Percentiles rank a stretch among this genome's conserved stretches.
phyloP scores from a whole-genome alignment of 108 stramenopile species.

The Pseudonitzschia multiseries region DNA sequence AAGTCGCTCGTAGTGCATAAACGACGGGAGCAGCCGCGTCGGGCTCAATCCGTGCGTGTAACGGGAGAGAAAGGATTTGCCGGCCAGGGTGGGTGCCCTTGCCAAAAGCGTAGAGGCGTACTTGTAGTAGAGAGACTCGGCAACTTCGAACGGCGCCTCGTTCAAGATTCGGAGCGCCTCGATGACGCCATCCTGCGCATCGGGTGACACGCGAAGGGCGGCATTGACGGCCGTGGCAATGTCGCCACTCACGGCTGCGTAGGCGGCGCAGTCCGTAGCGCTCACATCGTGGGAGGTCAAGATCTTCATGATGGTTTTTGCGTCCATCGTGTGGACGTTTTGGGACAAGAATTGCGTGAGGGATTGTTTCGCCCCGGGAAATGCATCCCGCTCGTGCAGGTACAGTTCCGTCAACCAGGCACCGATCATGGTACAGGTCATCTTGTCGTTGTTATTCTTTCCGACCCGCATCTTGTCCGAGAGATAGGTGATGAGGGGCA shows the following conservation, averaged over 20 bases:
- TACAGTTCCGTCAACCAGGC: slow-evolving; percentile 84
- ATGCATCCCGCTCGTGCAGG: slow-evolving; percentile 57
- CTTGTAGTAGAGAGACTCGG: slow-evolving; percentile 83
- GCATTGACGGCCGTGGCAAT: slow-evolving; percentile 73
- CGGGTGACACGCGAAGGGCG: slow-evolving; percentile 56
- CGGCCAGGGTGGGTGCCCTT: slow-evolving; percentile 68
- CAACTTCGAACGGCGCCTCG: slow-evolving; percentile 76
- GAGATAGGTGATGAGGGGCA: slow-evolving; percentile 76
- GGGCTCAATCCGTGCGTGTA: slow-evolving; percentile 76
- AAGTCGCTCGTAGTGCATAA: slow-evolving; percentile 76
- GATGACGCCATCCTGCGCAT: slow-evolving; percentile 57
- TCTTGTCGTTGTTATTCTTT: slow-evolving; percentile 64
- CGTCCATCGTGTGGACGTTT: slow-evolving; percentile 74
- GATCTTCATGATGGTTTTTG: slow-evolving; percentile 76
- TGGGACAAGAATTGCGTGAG: slow-evolving; percentile 69
- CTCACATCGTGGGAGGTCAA: slow-evolving; percentile 78
- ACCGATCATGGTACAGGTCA: slow-evolving; percentile 83
- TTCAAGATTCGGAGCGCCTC: slow-evolving; percentile 69
- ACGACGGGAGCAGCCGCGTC: slow-evolving; percentile 68
- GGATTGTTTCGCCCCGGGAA: slow-evolving; percentile 37
- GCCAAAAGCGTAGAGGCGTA: slow-evolving; percentile 60
- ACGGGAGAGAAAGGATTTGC: slow-evolving; percentile 70
- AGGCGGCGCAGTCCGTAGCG: slow-evolving; percentile 73
- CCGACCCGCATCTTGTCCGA: slow-evolving; percentile 76
- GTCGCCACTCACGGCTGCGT: slow-evolving; percentile 72